Conservation (phyloP, 2,329 filamentous ascomycete species). For the Apiospora malaysiana region DNA sequence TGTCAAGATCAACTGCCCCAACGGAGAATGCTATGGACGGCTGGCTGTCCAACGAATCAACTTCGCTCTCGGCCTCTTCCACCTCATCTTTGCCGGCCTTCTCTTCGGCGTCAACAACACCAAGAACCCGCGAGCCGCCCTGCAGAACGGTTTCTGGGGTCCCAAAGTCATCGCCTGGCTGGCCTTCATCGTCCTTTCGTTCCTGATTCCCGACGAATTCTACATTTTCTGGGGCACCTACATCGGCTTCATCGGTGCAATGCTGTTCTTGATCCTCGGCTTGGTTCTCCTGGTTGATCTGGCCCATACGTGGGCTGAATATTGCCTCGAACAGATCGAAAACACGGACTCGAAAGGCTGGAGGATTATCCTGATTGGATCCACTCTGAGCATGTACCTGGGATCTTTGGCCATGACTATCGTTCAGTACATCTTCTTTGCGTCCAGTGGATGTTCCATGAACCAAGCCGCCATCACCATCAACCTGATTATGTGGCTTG, state of each 20-base stretch:
- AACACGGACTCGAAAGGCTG: slow-evolving; percentile 83
- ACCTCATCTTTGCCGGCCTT: slow-evolving; percentile 82
- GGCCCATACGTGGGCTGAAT: slow-evolving; percentile 96
- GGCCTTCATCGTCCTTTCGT: slow-evolving; percentile 84
- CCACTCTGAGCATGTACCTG: slow-evolving; percentile 92
- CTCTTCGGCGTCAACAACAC: slow-evolving; percentile 87
- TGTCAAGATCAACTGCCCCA: slow-evolving; percentile 91
- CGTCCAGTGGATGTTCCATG: slow-evolving; percentile 81
- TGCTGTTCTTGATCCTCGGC: slow-evolving; percentile 91
- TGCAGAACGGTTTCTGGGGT: slow-evolving; percentile 99
- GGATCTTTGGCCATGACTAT: slow-evolving; percentile 92
- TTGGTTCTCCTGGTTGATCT: slow-evolving; percentile 92
- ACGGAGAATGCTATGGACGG: slow-evolving; percentile 92
- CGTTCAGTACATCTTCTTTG: slow-evolving; percentile 97
- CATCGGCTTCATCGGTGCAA: slow-evolving; percentile 83
- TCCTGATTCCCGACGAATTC: slow-evolving; percentile 93
- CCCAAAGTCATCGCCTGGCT: slow-evolving; percentile 94
- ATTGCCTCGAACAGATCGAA: slow-evolving; percentile 93
- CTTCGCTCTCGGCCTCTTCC: slow-evolving; percentile 94
- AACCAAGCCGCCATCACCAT: slow-evolving; percentile 96
- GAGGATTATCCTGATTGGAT: slow-evolving; percentile 87
- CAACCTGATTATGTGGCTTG: slow-evolving; percentile 84
- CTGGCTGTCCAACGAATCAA: slow-evolving; percentile 97
- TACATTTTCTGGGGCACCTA: slow-evolving; percentile 98
- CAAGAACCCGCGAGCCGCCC: slow-evolving; percentile 81